phyloP scores from a whole-genome alignment of 2,329 filamentous ascomycete genomes.

The Pseudopyricularia javanii region DNA sequence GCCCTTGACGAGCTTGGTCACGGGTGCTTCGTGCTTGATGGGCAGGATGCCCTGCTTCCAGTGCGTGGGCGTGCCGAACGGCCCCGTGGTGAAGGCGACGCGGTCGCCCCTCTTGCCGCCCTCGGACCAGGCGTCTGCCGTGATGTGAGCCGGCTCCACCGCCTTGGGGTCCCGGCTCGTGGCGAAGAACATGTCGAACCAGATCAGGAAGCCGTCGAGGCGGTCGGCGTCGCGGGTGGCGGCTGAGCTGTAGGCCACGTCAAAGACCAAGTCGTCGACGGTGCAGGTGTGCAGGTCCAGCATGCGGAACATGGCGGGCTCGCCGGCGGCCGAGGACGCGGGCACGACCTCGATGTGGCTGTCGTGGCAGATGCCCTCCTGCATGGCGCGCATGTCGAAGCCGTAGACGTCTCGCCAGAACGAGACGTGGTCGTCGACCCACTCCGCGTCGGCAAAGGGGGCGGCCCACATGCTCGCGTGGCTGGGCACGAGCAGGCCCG shows the following conservation, averaged over 20 bases:
- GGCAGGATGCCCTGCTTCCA: conserved; percentile 80
- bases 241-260: conserved; percentile 50
- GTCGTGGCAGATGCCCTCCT: conserved; percentile 68
- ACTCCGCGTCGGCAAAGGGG: conserved; percentile 66
- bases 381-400: conserved; percentile 90
- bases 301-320: conserved; percentile 54
- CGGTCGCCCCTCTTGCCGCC: conserved; percentile 35
- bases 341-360: conserved; percentile 66
- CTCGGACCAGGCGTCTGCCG: conserved; percentile 52
- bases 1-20: conserved; percentile 34
- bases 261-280: conserved; percentile 64
- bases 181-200: conserved; percentile 92
- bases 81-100: conserved; percentile 82
- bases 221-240: conserved; percentile 50
- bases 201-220: conserved; percentile 80
- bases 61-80: conserved; percentile 65
- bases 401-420: conserved; percentile 94
- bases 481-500: conserved; percentile 73
- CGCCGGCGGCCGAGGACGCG: conserved; percentile 43
- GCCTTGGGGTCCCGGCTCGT: conserved; percentile 37
- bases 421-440: conserved; percentile 61
- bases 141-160: conserved; percentile 35
- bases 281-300: conserved; percentile 66
- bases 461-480: conserved; percentile 75
- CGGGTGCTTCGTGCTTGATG: conserved; percentile 43